Percentiles rank a stretch among this genome's conserved stretches.
Evolutionary conservation across 768 basidiomycete genomes (phyloP).

Genomic region (Agrocybe chaxingu): DNA sequence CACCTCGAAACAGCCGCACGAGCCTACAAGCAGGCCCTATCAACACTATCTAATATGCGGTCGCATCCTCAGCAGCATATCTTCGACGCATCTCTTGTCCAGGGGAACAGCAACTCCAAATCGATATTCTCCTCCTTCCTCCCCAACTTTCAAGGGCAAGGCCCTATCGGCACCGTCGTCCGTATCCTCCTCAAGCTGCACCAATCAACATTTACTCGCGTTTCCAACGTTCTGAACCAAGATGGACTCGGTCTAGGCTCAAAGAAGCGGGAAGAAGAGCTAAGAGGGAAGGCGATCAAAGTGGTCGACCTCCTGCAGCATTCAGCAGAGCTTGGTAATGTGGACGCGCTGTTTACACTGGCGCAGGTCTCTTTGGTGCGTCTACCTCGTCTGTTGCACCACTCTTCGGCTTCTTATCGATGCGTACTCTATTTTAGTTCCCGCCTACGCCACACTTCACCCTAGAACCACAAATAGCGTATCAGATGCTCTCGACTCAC

Average conservation of each 20-base stretch:
- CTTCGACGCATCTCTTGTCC: slow-evolving; percentile 49
- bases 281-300: slow-evolving; percentile 71
- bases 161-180: slow-evolving; percentile 66
- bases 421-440: slow-evolving; percentile 40
- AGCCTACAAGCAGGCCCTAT: slow-evolving; percentile 74
- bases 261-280: slow-evolving; percentile 63
- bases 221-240: slow-evolving; percentile 37
- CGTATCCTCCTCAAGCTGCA: slow-evolving; percentile 68
- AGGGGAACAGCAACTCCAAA: slow-evolving; percentile 35
- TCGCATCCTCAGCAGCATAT: slow-evolving; percentile 53
- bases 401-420: not conserved
- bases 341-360: slow-evolving; percentile 67
- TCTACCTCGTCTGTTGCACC: slow-evolving; percentile 1
- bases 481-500: slow-evolving; percentile 59
- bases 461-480: slow-evolving; percentile 59
- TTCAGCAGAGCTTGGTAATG: slow-evolving; percentile 75
- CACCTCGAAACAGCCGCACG: slow-evolving; percentile 47
- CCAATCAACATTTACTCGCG: slow-evolving; percentile 48
- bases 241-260: slow-evolving; percentile 36
- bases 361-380: slow-evolving; percentile 67
- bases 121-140: slow-evolving; percentile 65
- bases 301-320: slow-evolving; percentile 78
- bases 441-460: slow-evolving; percentile 69
- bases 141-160: slow-evolving; percentile 73
- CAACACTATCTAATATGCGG: slow-evolving; percentile 65